Evolutionary conservation across 495 filamentous ascomycete species (phyloP).

Genomic region (Aspergillus diversus): DNA sequence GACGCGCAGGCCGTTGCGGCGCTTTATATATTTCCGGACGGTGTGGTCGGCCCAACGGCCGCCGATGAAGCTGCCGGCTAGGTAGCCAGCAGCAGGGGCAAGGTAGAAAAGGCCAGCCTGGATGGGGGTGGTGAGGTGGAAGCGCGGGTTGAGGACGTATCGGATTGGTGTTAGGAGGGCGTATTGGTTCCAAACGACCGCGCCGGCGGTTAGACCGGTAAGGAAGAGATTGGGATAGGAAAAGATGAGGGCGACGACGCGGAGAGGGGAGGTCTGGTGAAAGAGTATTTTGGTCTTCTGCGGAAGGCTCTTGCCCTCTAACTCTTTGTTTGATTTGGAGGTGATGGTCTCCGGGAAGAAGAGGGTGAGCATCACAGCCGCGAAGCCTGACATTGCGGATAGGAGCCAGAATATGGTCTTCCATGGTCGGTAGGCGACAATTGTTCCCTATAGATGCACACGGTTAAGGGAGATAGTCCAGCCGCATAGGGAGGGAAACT

Average conservation of each 20-base stretch:
- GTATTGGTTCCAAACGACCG: slow-evolving; percentile 76
- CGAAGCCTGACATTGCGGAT: slow-evolving; percentile 61
- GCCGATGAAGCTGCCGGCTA: slow-evolving; percentile 69
- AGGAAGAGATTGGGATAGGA: slow-evolving; percentile 69
- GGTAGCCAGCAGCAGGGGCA: slow-evolving; percentile 70
- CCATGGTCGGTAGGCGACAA: slow-evolving; percentile 72
- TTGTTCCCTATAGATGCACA: slow-evolving; percentile 52
- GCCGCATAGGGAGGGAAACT: neutral
- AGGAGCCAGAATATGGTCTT: slow-evolving; percentile 75
- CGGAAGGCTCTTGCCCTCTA: slow-evolving; percentile 48
- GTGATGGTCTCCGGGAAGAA: slow-evolving; percentile 73
- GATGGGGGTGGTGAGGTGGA: slow-evolving; percentile 67
- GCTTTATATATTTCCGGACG: slow-evolving; percentile 65
- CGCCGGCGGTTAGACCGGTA: slow-evolving; percentile 60
- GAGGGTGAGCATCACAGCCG: slow-evolving; percentile 61
- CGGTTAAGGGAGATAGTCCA: neutral
- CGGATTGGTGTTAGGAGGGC: slow-evolving; percentile 72
- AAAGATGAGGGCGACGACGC: slow-evolving; percentile 49
- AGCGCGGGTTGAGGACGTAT: slow-evolving; percentile 74
- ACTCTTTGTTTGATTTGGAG: slow-evolving; percentile 57
- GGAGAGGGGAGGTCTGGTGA: slow-evolving; percentile 63
- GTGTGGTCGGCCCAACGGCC: slow-evolving; percentile 70
- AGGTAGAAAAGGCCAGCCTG: slow-evolving; percentile 74
- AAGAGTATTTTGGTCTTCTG: slow-evolving; percentile 57
- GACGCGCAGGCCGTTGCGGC: slow-evolving; percentile 60